A percentile compares a stretch with the other conserved stretches of the same genome.
Conservation (phyloP, 306 rosid genomes). For the Nissolia schottii region DNA sequence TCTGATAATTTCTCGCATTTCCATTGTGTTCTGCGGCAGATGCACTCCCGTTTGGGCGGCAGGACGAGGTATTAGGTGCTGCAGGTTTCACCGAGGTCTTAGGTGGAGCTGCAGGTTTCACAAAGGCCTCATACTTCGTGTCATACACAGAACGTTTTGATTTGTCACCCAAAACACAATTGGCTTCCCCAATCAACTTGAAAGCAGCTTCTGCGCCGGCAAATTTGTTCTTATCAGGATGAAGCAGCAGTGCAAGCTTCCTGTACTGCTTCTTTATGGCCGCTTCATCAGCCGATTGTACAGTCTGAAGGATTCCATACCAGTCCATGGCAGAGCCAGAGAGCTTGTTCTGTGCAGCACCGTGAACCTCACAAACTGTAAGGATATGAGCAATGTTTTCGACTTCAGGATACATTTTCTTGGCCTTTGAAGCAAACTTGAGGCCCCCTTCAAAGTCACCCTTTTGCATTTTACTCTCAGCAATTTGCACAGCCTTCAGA, state of each 20-base stretch:
- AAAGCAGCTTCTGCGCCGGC: conserved; percentile 91
- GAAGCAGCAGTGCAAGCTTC: conserved; percentile 73
- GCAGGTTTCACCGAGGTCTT: conserved; percentile 19
- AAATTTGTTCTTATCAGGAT: conserved; percentile 88
- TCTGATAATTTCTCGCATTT: conserved; percentile 28
- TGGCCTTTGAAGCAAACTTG: conserved; percentile 64
- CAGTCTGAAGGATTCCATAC: conserved; percentile 66
- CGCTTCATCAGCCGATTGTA: conserved; percentile 37
- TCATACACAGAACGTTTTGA: conserved; percentile 48
- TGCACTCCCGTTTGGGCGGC: conserved; percentile 26
- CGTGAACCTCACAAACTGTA: conserved; percentile 61
- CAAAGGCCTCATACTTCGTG: conserved; percentile 16
- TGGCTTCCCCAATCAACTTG: conserved; percentile 77
- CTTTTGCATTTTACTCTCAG: conserved; percentile 56
- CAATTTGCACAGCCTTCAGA: conserved; percentile 57
- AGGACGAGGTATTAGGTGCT: conserved; percentile 27
- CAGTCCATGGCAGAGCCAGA: conserved; percentile 48
- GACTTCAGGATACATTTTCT: conserved; percentile 45
- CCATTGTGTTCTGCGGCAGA: conserved; percentile 21
- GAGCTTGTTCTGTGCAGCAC: conserved; percentile 44
- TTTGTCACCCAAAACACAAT: conserved; percentile 58
- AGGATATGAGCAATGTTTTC: conserved; percentile 61
- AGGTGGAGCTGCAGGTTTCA: conserved; percentile 22
- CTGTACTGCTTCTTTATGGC: conserved; percentile 63
- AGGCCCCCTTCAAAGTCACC: conserved; percentile 62